These are phyloP conservation scores for Jatropha podagrica DNA, from an alignment of 441 rosid species.

Conservation along the genomic window DNA sequence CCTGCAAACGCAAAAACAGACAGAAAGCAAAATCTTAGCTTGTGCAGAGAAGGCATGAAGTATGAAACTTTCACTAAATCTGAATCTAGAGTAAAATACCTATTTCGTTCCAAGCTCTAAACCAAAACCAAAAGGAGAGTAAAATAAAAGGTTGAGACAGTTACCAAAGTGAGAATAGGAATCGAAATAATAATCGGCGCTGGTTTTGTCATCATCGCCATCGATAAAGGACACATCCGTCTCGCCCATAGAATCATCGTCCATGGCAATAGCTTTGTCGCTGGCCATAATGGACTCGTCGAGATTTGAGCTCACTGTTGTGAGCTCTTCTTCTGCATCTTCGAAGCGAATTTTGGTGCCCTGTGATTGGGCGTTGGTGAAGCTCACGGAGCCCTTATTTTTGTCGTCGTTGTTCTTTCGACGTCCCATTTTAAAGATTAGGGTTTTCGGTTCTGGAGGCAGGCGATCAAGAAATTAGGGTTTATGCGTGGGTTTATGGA, in stretches of 20 bases:
- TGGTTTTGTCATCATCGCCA: constrained; percentile 61
- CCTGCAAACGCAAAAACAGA: constrained; percentile 48
- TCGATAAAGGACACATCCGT: constrained; percentile 35
- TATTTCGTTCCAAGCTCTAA: background rate
- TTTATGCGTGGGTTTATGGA: constrained; percentile 28
- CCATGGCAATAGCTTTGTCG: constrained; percentile 32
- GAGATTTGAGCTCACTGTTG: constrained; percentile 38
- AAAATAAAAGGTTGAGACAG: constrained; percentile 8
- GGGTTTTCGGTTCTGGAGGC: constrained; percentile 29
- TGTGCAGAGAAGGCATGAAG: background rate
- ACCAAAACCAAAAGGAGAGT: background rate
- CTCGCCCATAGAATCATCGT: constrained; percentile 63
- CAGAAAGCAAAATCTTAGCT: constrained; percentile 14
- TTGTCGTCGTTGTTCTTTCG: constrained; percentile 36
- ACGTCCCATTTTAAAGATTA: constrained; percentile 45
- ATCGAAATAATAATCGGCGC: constrained; percentile 95
- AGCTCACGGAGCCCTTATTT: constrained; percentile 32
- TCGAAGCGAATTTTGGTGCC: constrained; percentile 40
- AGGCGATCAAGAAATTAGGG: constrained; percentile 25
- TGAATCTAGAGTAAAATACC: background rate
- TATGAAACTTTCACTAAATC: background rate
- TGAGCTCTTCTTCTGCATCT: constrained; percentile 38
- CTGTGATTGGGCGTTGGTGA: constrained; percentile 20
- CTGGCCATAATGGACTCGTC: constrained; percentile 38
- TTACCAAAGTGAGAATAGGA: constrained; percentile 92